Evolutionary conservation across 345 rosid species (phyloP).

Genomic region (Moricandia arvensis): DNA sequence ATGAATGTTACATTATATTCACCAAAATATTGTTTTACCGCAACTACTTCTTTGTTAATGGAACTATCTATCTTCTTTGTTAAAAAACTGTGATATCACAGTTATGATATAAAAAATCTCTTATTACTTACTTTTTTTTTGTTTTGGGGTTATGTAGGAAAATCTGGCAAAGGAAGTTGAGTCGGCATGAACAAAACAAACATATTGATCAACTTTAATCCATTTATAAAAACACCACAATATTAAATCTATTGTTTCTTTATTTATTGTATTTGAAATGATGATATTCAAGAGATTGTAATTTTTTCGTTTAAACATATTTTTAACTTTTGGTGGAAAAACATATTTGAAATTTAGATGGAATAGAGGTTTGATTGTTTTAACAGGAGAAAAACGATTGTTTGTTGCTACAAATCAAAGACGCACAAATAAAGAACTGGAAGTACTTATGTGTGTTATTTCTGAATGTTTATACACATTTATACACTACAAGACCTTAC

Average conservation of each 20-base stretch:
- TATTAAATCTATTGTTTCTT: background rate
- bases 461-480: background rate
- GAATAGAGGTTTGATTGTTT: background rate
- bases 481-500: background rate
- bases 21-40: no score
- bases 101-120: background rate
- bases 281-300: background rate
- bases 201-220: background rate
- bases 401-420: background rate
- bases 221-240: background rate
- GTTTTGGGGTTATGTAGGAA: slow-evolving; percentile 16
- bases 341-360: background rate
- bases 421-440: background rate
- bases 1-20: no score
- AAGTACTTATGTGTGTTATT: background rate
- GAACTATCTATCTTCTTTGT: no score
- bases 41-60: no score
- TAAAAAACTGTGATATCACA: background rate
- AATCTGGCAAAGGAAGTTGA: slow-evolving; percentile 22
- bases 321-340: background rate
- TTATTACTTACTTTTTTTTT: background rate
- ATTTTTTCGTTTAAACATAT: background rate
- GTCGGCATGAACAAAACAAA: slow-evolving; percentile 15
- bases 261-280: background rate
- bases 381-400: background rate